Evolutionary conservation across 176 grass and related monocot genomes (phyloP).

Genomic region (Phragmites australis): DNA sequence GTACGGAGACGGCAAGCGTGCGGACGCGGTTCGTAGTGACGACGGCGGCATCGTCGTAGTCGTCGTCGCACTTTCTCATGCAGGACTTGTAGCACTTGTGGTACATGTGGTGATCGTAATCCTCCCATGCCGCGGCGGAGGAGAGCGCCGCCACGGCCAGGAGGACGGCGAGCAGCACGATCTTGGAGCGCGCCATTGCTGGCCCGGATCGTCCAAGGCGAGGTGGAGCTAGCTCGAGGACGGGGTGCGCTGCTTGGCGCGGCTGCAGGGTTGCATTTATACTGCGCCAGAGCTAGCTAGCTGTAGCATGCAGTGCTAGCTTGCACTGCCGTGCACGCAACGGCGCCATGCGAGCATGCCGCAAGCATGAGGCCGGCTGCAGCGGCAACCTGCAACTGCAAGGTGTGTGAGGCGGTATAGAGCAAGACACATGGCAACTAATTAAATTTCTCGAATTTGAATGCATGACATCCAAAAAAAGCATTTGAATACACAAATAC

Average conservation of each 20-base stretch:
- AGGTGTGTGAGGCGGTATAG: not conserved
- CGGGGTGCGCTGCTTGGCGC: not conserved
- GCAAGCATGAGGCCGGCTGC: not conserved
- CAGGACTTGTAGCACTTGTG: constrained; percentile 31
- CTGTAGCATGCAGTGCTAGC: not conserved
- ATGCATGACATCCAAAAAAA: not conserved
- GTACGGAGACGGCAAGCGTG: not conserved
- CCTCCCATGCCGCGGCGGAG: not conserved
- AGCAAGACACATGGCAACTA: not conserved
- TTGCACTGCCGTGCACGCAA: no score
- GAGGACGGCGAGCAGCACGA: constrained; percentile 9
- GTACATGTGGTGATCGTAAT: constrained; percentile 27
- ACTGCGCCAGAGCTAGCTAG: not conserved
- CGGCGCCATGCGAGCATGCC: not conserved
- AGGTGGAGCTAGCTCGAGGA: not conserved
- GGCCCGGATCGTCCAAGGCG: not conserved
- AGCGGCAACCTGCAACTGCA: not conserved
- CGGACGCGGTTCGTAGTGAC: not conserved
- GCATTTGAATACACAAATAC: no score
- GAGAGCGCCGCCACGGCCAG: constrained; percentile 16
- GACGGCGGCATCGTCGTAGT: not conserved
- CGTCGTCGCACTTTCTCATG: constrained; percentile 21
- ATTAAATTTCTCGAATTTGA: not conserved
- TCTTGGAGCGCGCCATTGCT: constrained; percentile 8
- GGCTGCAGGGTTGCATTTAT: not conserved